phyloP scores from a whole-genome alignment of 129 eudicot genomes.

The Tagetes erecta region DNA sequence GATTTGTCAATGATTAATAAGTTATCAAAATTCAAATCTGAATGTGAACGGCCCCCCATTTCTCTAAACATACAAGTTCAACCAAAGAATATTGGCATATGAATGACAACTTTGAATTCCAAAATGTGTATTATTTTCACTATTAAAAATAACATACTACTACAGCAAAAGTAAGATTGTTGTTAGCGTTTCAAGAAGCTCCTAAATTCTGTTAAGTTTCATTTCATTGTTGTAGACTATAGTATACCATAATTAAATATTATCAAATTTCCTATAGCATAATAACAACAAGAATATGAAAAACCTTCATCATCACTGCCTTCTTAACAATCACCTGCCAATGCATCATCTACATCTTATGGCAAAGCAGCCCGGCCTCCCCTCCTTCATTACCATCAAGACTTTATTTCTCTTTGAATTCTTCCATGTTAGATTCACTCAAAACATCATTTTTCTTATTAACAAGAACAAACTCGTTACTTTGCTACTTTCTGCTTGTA shows the following conservation, averaged over 20 bases:
- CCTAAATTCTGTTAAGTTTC: background rate
- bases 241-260: too few relatives aligned
- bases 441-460: constrained; percentile 34
- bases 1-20: constrained; percentile 52
- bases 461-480: constrained; percentile 30
- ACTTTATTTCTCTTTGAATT: constrained; percentile 27
- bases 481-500: constrained; percentile 51
- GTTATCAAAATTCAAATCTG: constrained; percentile 56
- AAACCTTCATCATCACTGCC: constrained; percentile 65
- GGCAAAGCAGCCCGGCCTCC: constrained; percentile 52
- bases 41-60: constrained; percentile 47
- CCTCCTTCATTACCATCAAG: constrained; percentile 35
- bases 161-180: background rate
- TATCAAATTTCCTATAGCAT: background rate
- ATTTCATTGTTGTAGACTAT: too few relatives aligned
- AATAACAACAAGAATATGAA: background rate
- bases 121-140: background rate
- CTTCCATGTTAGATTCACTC: constrained; percentile 36
- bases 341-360: constrained; percentile 65
- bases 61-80: constrained; percentile 38
- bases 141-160: background rate
- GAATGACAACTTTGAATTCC: background rate
- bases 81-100: background rate
- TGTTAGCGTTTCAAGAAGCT: background rate
- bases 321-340: constrained; percentile 54